Conservation (phyloP, 2,329 filamentous ascomycete genomes). For the Zymoseptoria tritici region DNA sequence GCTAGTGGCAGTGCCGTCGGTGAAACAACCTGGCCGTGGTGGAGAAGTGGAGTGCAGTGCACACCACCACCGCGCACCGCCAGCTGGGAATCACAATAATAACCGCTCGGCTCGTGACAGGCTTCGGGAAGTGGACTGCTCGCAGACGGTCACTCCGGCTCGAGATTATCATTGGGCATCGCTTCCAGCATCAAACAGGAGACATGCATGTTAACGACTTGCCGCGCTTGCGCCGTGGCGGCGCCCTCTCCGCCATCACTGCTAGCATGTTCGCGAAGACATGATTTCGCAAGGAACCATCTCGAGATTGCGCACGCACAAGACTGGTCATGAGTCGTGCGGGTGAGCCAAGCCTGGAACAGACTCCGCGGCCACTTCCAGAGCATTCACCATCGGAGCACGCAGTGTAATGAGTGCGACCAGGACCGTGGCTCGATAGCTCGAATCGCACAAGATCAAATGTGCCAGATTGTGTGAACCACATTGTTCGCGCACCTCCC, state of each 20-base stretch:
- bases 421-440: neutral
- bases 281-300: no score
- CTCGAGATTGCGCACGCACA: no score
- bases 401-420: neutral
- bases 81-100: neutral
- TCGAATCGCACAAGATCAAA: no score
- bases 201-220: neutral
- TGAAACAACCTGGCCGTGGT: neutral
- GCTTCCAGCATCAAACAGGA: neutral
- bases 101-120: neutral
- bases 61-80: neutral
- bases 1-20: neutral
- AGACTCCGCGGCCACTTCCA: neutral
- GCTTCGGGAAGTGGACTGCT: neutral
- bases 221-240: neutral
- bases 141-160: neutral
- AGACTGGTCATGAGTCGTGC: neutral
- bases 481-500: neutral
- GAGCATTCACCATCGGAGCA: no score
- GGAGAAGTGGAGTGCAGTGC: neutral
- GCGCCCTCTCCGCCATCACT: neutral
- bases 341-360: neutral
- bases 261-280: neutral
- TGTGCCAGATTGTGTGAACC: neutral
- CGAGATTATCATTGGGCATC: neutral